Evolutionary conservation across 2,329 filamentous ascomycete genomes (phyloP), one percentile per base, ranked within the genome.

Genomic region (Colletotrichum costaricense): DNA sequence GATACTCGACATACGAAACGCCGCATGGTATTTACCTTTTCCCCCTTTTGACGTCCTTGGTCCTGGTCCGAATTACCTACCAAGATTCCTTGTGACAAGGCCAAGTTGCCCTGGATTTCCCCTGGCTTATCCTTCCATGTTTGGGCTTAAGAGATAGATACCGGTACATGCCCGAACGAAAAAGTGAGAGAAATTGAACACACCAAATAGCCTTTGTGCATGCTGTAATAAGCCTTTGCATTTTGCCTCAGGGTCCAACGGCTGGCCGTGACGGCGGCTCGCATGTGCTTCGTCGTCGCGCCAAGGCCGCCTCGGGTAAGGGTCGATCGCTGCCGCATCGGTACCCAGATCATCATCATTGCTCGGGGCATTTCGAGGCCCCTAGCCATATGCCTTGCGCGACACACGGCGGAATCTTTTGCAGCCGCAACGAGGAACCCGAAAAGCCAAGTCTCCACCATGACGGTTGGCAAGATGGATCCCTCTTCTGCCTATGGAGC

Each of bases 261-360:
- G 68, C 26, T 35, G 38, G 52, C 16, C 67, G 71, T 73, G 62
- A 72, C 57, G 67, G 62, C 52, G 62, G 56, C 68, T 71, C 72
- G 68, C 71, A 73, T 72, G 67, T 73, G 71, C 28, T 28, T 35
- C 49, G 67, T 49, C 42, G 19, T 49, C 19, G 42, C 63, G 71
- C 71, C 68, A 67, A 73, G 71, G 56, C 62, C 62, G 55, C 56
- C 33, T 42, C 30, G 54, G 54, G 69, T 60, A 55, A 54, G 46
- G 62, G 68, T 28, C 68, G 71, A 73, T 73, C 71, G 60, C 68
- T 71, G 57, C 71, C 71, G 58, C 62, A 60, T 72, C 56, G 35
- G 70, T 59, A 60, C 65, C 65, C 46, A 33, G 35, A 62, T 73
- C 54, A 62, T 72, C 52, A 52, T 57, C 54, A 58, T 63, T 26